Percentiles rank a stretch among this genome's conserved stretches.
These are phyloP conservation scores for Vicia sativa DNA, from an alignment of 306 rosid species.

Conservation along the genomic window DNA sequence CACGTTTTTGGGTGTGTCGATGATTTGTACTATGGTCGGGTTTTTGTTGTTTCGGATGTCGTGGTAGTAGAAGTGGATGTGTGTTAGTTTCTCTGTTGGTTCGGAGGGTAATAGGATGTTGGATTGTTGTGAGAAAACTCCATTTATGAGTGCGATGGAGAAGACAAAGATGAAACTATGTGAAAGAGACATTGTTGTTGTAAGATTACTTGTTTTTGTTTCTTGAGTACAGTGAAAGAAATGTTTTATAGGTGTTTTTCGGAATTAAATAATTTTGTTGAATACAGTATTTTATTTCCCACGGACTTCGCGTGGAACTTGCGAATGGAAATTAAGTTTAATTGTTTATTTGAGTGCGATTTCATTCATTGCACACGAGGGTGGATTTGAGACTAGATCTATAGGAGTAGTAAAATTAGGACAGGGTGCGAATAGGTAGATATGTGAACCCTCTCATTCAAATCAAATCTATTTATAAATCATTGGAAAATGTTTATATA, in stretches of 20 bases:
- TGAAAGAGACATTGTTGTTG: not conserved
- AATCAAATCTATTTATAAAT: no score
- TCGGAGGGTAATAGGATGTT: slow-evolving; percentile 33
- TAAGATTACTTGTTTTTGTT: not conserved
- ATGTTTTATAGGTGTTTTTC: not conserved
- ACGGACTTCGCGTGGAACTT: not conserved
- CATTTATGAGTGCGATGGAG: slow-evolving; percentile 1
- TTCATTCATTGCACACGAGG: not conserved
- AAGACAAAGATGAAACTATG: not conserved
- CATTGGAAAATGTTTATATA: no score
- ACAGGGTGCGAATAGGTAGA: no score
- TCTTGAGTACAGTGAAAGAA: not conserved
- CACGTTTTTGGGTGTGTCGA: not conserved
- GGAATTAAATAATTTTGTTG: not conserved
- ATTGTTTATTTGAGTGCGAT: not conserved
- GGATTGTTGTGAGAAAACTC: slow-evolving; percentile 2
- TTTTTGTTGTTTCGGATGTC: slow-evolving; percentile 3
- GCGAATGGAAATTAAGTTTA: no score
- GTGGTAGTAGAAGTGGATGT: slow-evolving; percentile 42
- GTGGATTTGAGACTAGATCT: no score
- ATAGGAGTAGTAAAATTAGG: no score
- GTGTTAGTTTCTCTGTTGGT: not conserved
- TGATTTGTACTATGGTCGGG: slow-evolving; percentile 36
- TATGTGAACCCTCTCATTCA: no score
- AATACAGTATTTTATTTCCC: slow-evolving; percentile 30